phyloP scores from a whole-genome alignment of 176 grass and related monocot genomes.

The Carex scoparia region DNA sequence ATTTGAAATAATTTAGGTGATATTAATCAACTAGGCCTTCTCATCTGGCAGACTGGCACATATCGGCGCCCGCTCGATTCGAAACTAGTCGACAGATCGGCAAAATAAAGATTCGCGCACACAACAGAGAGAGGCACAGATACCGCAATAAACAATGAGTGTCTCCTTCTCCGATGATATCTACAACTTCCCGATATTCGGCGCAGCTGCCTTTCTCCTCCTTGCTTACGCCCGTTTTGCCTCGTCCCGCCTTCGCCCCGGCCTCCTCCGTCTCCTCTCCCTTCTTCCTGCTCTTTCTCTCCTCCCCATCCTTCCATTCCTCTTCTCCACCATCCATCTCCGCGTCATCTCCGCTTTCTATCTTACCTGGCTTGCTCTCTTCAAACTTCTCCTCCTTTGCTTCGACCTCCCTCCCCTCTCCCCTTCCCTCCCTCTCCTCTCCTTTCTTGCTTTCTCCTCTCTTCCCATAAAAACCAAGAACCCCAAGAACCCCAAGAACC shows the following conservation, averaged over 20 bases:
- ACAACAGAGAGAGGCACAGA: too few relatives aligned
- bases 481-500: neutral
- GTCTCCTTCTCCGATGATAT: slow-evolving; percentile 31
- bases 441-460: slow-evolving; percentile 32
- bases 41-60: too few relatives aligned
- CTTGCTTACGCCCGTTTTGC: slow-evolving; percentile 51
- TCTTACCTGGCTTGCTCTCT: slow-evolving; percentile 51
- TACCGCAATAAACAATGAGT: neutral
- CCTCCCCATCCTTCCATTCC: slow-evolving; percentile 44
- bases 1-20: too few relatives aligned
- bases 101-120: too few relatives aligned
- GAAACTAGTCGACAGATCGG: too few relatives aligned
- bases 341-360: slow-evolving; percentile 58
- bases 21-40: too few relatives aligned
- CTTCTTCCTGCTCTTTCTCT: slow-evolving; percentile 40
- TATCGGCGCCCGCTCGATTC: neutral
- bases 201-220: neutral
- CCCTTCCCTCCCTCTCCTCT: slow-evolving; percentile 34
- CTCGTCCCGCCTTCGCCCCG: slow-evolving; percentile 29
- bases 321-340: slow-evolving; percentile 41
- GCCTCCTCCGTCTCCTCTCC: slow-evolving; percentile 32
- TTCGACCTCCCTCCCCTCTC: slow-evolving; percentile 39
- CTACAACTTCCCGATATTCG: slow-evolving; percentile 21
- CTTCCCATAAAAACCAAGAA: slow-evolving; percentile 33
- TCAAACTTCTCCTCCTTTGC: slow-evolving; percentile 61